phyloP scores from a whole-genome alignment of 2,329 filamentous ascomycete species.

The Cyanodermella asteris region DNA sequence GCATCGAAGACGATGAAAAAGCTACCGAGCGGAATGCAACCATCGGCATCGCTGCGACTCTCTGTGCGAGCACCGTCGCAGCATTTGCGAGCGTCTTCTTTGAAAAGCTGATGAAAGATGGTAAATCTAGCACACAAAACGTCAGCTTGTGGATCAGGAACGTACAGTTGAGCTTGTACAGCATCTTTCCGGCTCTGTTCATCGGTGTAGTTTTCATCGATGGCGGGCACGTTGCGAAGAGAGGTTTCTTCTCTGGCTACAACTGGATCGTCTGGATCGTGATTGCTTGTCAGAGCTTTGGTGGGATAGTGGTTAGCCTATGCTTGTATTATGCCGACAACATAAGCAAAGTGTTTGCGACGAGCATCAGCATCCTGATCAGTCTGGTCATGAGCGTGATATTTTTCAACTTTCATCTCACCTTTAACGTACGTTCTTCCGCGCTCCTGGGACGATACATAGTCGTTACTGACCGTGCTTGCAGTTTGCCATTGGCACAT shows the following conservation, averaged over 20 bases:
- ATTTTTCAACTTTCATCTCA: constrained; percentile 64
- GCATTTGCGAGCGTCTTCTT: constrained; percentile 52
- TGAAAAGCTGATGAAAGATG: constrained; percentile 75
- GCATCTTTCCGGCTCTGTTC: constrained; percentile 69
- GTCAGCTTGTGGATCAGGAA: constrained; percentile 85
- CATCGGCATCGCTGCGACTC: constrained; percentile 55
- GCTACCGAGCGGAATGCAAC: constrained; percentile 49
- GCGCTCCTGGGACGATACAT: constrained; percentile 4
- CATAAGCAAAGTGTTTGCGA: constrained; percentile 84
- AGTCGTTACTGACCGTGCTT: constrained; percentile 5
- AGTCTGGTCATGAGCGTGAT: constrained; percentile 68
- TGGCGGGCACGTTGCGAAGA: constrained; percentile 57
- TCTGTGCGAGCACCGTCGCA: constrained; percentile 58
- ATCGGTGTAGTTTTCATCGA: constrained; percentile 75
- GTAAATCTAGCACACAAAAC: constrained; percentile 44
- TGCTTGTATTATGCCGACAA: constrained; percentile 71
- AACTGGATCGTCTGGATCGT: constrained; percentile 79
- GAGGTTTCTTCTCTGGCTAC: constrained; percentile 88
- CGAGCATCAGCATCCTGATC: constrained; percentile 73
- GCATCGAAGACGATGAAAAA: constrained; percentile 45
- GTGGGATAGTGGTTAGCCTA: constrained; percentile 64
- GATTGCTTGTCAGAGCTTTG: constrained; percentile 59
- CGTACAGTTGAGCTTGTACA: constrained; percentile 85
- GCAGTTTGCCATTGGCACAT: constrained; percentile 65
- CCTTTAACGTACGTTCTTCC: constrained; percentile 38